Evolutionary conservation across 169 alveolate genomes (phyloP).

Genomic region (Cryptosporidium xiaoi): DNA sequence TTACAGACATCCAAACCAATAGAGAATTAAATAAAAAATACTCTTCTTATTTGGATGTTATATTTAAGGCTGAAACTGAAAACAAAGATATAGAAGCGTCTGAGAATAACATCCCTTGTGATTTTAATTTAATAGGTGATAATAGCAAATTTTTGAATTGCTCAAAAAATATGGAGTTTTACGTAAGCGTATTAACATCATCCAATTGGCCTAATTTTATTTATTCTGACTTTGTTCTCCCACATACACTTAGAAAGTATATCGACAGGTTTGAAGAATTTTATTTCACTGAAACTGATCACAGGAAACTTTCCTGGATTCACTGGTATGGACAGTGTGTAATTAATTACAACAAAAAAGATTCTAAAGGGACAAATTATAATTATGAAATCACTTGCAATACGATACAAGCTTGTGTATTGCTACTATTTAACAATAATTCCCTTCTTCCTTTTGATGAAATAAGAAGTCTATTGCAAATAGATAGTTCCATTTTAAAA

Average conservation of each 20-base stretch:
- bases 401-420: constrained; percentile 83
- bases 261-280: constrained; percentile 78
- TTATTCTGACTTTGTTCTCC: constrained; percentile 76
- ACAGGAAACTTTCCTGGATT: constrained; percentile 87
- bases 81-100: constrained; percentile 13
- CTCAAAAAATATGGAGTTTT: constrained; percentile 76
- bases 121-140: constrained; percentile 25
- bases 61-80: constrained; percentile 25
- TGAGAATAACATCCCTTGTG: not conserved
- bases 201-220: constrained; percentile 88
- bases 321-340: constrained; percentile 81
- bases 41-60: constrained; percentile 14
- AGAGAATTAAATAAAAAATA: constrained; percentile 77
- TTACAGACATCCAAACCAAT: constrained; percentile 79
- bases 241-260: constrained; percentile 75
- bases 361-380: constrained; percentile 11
- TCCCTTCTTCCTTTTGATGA: constrained; percentile 12
- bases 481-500: constrained; percentile 20
- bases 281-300: constrained; percentile 81
- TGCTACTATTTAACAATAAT: constrained; percentile 80
- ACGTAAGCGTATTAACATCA: constrained; percentile 85
- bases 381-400: constrained; percentile 78
- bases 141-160: constrained; percentile 6
- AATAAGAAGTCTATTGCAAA: constrained; percentile 6
- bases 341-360: constrained; percentile 34